Evolutionary conservation across 2,329 filamentous ascomycete genomes (phyloP).

Genomic region (Claviceps spartinae): DNA sequence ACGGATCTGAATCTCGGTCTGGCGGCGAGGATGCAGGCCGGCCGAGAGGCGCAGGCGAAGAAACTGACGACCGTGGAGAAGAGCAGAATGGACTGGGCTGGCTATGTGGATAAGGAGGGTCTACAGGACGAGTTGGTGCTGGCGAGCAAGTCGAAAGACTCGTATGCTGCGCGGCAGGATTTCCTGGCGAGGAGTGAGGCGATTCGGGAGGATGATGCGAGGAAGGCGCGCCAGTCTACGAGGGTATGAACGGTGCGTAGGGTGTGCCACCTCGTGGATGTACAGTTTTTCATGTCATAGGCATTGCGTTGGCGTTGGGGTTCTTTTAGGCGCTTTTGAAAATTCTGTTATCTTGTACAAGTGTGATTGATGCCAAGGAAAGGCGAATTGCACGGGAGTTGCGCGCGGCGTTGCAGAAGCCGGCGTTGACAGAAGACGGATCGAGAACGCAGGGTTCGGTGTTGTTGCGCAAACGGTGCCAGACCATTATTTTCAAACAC

Average conservation of each 20-base stretch:
- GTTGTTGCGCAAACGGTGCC: too few species aligned
- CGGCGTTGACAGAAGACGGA: too few species aligned
- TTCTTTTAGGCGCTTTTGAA: not conserved
- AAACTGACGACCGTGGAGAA: constrained; percentile 61
- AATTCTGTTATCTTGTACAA: too few species aligned
- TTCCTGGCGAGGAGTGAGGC: constrained; percentile 53
- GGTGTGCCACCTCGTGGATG: not conserved
- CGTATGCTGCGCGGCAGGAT: constrained; percentile 47
- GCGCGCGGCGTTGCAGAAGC: too few species aligned
- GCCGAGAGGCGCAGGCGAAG: constrained; percentile 38
- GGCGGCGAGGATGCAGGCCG: constrained; percentile 32
- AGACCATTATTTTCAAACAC: too few species aligned
- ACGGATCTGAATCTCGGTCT: constrained; percentile 46
- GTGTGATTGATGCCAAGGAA: too few species aligned
- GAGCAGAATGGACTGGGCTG: constrained; percentile 60
- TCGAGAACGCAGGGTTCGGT: too few species aligned
- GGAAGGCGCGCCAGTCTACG: constrained; percentile 35
- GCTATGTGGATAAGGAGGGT: constrained; percentile 57
- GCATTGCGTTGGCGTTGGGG: not conserved
- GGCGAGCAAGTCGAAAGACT: constrained; percentile 50
- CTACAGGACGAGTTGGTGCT: constrained; percentile 55
- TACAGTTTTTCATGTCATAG: not conserved
- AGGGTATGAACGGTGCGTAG: constrained; percentile 11
- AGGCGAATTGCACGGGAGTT: too few species aligned
- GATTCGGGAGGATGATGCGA: constrained; percentile 46